Base-by-base conservation (phyloP, 305 asterid genomes). In the Plantago coronopus region DNA sequence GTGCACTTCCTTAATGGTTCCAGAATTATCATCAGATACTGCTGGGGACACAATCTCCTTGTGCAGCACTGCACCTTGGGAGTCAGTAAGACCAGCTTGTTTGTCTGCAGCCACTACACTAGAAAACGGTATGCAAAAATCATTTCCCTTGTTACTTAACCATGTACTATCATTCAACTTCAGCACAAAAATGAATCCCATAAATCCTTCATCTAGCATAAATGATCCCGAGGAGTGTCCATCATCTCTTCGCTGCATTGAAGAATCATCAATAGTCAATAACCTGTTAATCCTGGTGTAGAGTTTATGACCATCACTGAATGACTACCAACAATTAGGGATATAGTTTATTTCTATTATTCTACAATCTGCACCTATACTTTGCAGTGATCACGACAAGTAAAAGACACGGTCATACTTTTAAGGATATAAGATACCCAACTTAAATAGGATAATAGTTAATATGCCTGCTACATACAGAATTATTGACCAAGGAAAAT, bases 101-200 rank as follows among this genome's bases (percentile, higher is more conserved):
- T 63, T 61, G 25, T 67, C 72, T 55, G 61, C 53, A 44, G 22
- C 63, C 43, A 48, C 61, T 23, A 69, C 59, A 69, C 72, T 76
- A 69, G 89, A 29, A 19, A 91, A 68, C 17, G 95, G 95, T 62
- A 86, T 61, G 74, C 66, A 83, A 67, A 91, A 91, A 76, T 91
- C 96, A 51, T 82, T 78, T 37, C 98, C 98, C 23, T 72, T 51
- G 72, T 72, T 75, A 76, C 81, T 81, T 77, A 91, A 69, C 98
- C 98, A 91, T 12, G 81, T 83, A 29, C 73, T 74, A 5, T 82
- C 85, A 59, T 81, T 72, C 76, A 89, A 79, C 80, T 84, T 91
- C 83, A 91, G 76, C 74, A 76, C 98, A 80, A 86, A 91, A 69
- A 69, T 74, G 77, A 91, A 89, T 25, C 83, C 91, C 6, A 72